Evolutionary conservation across 2,329 filamentous ascomycete species (phyloP), one percentile per base, ranked within the genome.

Genomic region (Aurifilum marmelostoma): DNA sequence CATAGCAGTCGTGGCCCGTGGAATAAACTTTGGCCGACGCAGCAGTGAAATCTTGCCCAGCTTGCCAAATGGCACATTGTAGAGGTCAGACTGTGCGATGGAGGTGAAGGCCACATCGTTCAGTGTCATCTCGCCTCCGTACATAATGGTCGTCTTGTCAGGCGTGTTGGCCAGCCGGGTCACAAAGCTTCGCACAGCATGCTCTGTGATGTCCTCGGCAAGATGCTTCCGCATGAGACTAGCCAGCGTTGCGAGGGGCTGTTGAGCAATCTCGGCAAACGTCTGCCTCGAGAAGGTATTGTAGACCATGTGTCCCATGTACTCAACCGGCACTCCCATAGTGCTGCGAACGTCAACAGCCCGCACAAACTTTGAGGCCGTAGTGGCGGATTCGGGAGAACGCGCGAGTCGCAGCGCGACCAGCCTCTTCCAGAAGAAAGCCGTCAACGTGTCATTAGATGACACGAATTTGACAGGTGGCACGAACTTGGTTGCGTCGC

Each of bases 371-470:
- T 74, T 75, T 11, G 75, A 75, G 29, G 29, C 56, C 18, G 71
- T 29, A 5, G 71, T 69, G 63, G 69, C 50, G 59, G 73, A 65
- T 7, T 66, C 39, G 47, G 73, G 61, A 8, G 52, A 29, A 43
- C 72, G 63, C 1, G 47, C 61, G 14, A 75, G 65, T 41, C 78
- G 74, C 41, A 75, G 74, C 1, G 70, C 67, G 59, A 72, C 73
- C 16, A 79, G 65, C 18, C 75, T 70, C 71, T 78, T 72, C 78
- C 78, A 80, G 69, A 74, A 76, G 32, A 80, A 75, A 16, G 78
- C 78, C 59, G 73, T 74, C 5, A 80, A 67, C 21, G 74, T 75
- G 65, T 80, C 78, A 66, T 79, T 75, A 7, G 71, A 71, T 2
- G 76, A 75, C 63, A 76, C 73, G 67, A 73, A 74, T 18, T 72